Evolutionary conservation across 306 rosid species (phyloP), one percentile per base, ranked within the genome.

Genomic region (Malus asiatica): DNA sequence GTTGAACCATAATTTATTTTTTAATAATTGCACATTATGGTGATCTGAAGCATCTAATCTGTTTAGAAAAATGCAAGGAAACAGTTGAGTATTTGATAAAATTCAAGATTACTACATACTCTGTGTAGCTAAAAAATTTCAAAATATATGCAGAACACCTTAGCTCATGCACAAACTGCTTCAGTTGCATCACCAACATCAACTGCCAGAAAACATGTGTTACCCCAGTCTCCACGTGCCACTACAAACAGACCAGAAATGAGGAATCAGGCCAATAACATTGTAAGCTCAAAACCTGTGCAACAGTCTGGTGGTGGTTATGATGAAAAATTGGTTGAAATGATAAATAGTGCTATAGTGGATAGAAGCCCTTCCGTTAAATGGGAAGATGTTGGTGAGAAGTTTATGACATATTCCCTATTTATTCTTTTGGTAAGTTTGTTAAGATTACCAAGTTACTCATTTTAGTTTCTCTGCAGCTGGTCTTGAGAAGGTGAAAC

Each of bases 301-400:
- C 92, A 83, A 83, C 84, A 71, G 4, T 73, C 89, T 81, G 88
- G 85, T 45, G 84, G 16, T 74, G 85, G 83, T 70, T 76, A 86
- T 76, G 98, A 95, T 73, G 74, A 82, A 46, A 95, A 92, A 73
- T 84, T 92, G 79, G 89, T 92, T 77, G 98, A 95, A 85, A 92
- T 90, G 91, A 95, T 95, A 80, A 95, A 92, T 80, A 85, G 90
- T 77, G 92, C 97, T 66, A 89, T 95, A 80, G 96, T 95, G 72
- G 98, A 95, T 80, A 87, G 85, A 87, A 92, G 98, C 83, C 98
- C 98, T 70, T 95, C 97, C 25, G 91, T 95, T 65, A 88, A 80
- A 80, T 95, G 98, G 98, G 98, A 95, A 67, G 98, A 95, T 83
- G 93, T 95, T 71, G 98, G 98, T 95, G 81, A 81, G 88, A 74